Evolutionary conservation across 2,329 filamentous ascomycete species (phyloP).

Genomic region (Ophiosphaerella korrae): DNA sequence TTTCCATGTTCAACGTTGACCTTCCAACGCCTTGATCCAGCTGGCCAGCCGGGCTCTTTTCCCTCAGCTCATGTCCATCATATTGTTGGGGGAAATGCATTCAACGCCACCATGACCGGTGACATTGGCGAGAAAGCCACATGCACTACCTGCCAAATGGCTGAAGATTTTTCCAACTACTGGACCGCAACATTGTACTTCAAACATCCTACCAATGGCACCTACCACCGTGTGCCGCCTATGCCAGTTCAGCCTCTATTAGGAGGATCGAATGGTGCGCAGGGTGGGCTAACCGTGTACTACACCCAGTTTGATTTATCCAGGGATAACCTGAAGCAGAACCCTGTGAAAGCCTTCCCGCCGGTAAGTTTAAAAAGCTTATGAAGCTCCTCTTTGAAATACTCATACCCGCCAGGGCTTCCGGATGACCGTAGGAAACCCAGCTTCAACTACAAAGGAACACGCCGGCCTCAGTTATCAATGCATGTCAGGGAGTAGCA

Average conservation of each 20-base stretch:
- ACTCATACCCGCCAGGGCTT: constrained; percentile 22
- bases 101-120: constrained; percentile 30
- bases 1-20: constrained; percentile 36
- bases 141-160: constrained; percentile 35
- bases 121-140: constrained; percentile 28
- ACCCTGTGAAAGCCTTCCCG: constrained; percentile 24
- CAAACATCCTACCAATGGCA: constrained; percentile 32
- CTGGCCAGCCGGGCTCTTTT: constrained; percentile 23
- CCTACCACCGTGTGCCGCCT: constrained; percentile 29
- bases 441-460: constrained; percentile 29
- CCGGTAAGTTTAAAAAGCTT: constrained; percentile 16
- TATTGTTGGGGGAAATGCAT: constrained; percentile 36
- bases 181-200: constrained; percentile 33
- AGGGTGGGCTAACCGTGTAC: constrained; percentile 35
- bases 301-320: constrained; percentile 41
- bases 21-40: constrained; percentile 32
- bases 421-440: constrained; percentile 37
- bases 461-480: constrained; percentile 30
- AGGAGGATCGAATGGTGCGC: constrained; percentile 26
- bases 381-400: background rate
- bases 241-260: constrained; percentile 30
- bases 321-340: constrained; percentile 32
- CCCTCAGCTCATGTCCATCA: constrained; percentile 34
- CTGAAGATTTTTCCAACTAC: constrained; percentile 30
- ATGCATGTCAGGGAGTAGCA: constrained; percentile 25